A percentile compares a stretch with the other conserved stretches of the same genome.
These are phyloP conservation scores for Corchorus capsularis DNA, from an alignment of 345 rosid genomes.

Conservation along the genomic window DNA sequence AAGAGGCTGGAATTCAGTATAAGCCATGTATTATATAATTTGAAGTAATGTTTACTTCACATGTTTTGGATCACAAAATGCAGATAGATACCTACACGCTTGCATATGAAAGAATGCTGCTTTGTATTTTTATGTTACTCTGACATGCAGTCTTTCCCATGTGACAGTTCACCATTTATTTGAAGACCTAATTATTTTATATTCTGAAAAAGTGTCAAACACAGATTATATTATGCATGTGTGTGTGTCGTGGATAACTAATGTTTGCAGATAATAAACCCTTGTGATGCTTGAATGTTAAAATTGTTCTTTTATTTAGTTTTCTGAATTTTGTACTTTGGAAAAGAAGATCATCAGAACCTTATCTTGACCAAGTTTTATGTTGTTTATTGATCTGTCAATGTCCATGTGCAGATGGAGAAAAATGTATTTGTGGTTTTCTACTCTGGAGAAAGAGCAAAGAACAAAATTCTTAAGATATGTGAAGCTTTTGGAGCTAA, in stretches of 20 bases:
- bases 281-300: background rate
- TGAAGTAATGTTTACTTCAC: background rate
- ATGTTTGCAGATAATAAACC: background rate
- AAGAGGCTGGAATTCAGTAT: background rate
- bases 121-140: conserved; percentile 1
- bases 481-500: conserved; percentile 99
- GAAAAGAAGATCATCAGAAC: background rate
- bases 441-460: conserved; percentile 91
- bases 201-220: background rate
- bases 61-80: background rate
- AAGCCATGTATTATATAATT: background rate
- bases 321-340: conserved; percentile 10
- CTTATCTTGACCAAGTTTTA: conserved; percentile 4
- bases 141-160: background rate
- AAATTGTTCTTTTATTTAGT: background rate
- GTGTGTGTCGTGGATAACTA: background rate
- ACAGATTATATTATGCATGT: background rate
- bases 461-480: conserved; percentile 84
- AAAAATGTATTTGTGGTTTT: conserved; percentile 87
- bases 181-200: background rate
- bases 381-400: conserved; percentile 26
- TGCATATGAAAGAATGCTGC: conserved; percentile 4
- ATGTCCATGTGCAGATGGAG: conserved; percentile 61
- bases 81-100: background rate
- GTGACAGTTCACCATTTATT: background rate